Evolutionary conservation across 164 flowering plant genomes (phyloP).

Genomic region (Stephania yunnanensis): DNA sequence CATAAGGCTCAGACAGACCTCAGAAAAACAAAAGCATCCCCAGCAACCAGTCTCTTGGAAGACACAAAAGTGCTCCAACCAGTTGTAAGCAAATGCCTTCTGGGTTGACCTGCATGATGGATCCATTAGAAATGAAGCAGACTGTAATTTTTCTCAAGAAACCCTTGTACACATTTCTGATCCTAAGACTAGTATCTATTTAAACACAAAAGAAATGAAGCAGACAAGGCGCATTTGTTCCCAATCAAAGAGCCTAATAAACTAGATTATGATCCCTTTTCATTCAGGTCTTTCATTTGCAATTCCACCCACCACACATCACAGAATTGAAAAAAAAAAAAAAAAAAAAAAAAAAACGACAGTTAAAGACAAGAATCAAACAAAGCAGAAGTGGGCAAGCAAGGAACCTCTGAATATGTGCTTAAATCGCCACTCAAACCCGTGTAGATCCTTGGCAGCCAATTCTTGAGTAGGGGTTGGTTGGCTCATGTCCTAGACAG

Average conservation of each 20-base stretch:
- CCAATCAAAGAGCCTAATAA: background rate
- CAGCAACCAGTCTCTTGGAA: constrained; percentile 83
- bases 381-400: background rate
- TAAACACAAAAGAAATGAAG: too few relatives aligned
- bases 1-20: constrained; percentile 38
- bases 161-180: background rate
- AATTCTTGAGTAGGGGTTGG: constrained; percentile 71
- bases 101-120: constrained; percentile 68
- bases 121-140: constrained; percentile 1
- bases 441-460: constrained; percentile 77
- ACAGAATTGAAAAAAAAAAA: background rate
- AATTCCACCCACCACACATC: background rate
- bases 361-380: background rate
- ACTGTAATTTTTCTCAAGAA: background rate
- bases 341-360: background rate
- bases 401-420: constrained; percentile 73
- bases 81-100: constrained; percentile 91
- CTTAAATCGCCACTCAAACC: constrained; percentile 78
- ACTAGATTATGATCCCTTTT: background rate
- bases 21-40: constrained; percentile 88
- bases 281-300: background rate
- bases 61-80: constrained; percentile 98
- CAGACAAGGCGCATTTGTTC: too few relatives aligned
- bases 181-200: background rate
- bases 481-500: constrained; percentile 62